phyloP scores from a whole-genome alignment of 163 green algal species.

The Trebouxiophyceae sp. region DNA sequence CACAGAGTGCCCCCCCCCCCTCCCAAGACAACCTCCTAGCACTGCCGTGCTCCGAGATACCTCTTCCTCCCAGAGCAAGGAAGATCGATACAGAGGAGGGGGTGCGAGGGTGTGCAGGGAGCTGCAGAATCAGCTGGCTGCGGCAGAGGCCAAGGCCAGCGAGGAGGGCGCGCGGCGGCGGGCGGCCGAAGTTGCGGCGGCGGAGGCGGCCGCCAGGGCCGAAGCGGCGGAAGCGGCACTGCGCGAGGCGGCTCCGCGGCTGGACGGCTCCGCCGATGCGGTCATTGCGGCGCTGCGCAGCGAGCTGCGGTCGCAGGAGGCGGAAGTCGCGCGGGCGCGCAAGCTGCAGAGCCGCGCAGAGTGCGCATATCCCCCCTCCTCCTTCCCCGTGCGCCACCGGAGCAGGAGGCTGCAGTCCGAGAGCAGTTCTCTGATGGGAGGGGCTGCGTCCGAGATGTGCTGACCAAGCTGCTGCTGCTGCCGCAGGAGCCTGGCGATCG shows the following conservation, averaged over 20 bases:
- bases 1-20: too few species aligned
- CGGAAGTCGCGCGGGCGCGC: slow-evolving; percentile 14
- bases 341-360: background rate
- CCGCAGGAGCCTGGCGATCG: slow-evolving; percentile 24
- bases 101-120: slow-evolving; percentile 10
- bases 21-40: too few species aligned
- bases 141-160: slow-evolving; percentile 1
- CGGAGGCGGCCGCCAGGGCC: background rate
- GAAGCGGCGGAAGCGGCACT: background rate
- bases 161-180: slow-evolving; percentile 9
- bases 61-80: too few species aligned
- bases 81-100: too few species aligned
- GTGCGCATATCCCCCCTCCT: too few species aligned
- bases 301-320: slow-evolving; percentile 25
- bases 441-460: too few species aligned
- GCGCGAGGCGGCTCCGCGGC: too few species aligned
- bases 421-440: too few species aligned
- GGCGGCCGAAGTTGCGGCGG: background rate
- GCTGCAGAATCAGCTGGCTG: slow-evolving; percentile 16
- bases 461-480: background rate
- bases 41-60: too few species aligned
- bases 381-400: too few species aligned
- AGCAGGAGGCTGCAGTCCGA: too few species aligned
- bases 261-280: background rate
- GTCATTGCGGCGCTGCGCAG: slow-evolving; percentile 13